A percentile compares a stretch with the other conserved stretches of the same genome.
Conservation (phyloP, 257 asterid species). For the Solanum appendiculatum region DNA sequence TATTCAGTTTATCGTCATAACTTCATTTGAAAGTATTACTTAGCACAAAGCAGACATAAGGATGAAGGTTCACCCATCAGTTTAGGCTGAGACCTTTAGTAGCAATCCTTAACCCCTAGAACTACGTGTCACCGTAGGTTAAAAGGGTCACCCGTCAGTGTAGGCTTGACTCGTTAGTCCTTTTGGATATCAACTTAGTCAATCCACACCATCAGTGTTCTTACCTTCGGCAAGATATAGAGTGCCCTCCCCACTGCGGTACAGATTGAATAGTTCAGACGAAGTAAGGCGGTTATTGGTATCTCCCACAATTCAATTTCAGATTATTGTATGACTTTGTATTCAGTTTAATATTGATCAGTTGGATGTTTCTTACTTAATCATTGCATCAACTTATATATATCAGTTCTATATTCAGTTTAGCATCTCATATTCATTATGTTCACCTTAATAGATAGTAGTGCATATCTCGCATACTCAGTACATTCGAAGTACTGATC, state of each 20-base stretch:
- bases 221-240: not conserved
- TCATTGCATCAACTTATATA: too few species aligned
- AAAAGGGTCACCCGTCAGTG: not conserved
- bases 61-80: not conserved
- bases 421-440: too few species aligned
- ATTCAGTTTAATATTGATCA: not conserved
- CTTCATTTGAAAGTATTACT: not conserved
- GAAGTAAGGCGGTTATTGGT: not conserved
- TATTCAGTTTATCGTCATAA: too few species aligned
- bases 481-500: too few species aligned
- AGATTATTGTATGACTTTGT: not conserved
- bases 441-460: too few species aligned
- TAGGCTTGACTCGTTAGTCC: not conserved
- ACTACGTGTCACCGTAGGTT: not conserved
- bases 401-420: too few species aligned
- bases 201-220: not conserved
- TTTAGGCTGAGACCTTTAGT: not conserved
- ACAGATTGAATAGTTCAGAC: not conserved
- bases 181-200: not conserved
- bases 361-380: not conserved
- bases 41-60: not conserved
- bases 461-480: too few species aligned
- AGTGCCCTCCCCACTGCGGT: not conserved
- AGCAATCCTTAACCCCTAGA: not conserved
- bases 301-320: not conserved